These are phyloP conservation scores for Monosporascus sp. DNA, from an alignment of 2,329 filamentous ascomycete species.

Conservation along the genomic window DNA sequence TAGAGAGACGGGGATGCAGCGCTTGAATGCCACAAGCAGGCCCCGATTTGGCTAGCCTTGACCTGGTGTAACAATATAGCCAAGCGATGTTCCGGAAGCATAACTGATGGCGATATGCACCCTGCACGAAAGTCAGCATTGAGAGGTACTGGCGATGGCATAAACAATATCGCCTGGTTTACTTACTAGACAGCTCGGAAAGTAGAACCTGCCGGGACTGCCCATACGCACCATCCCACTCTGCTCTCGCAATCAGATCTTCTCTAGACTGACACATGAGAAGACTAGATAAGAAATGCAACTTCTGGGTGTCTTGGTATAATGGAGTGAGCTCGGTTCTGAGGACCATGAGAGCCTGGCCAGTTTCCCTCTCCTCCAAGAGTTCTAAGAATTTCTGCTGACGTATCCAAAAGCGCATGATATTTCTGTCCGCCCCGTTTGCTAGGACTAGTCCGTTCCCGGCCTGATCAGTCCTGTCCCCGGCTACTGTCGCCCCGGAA, in stretches of 20 bases:
- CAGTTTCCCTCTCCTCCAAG: constrained; percentile 69
- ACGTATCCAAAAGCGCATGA: constrained; percentile 82
- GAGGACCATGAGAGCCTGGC: constrained; percentile 72
- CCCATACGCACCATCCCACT: constrained; percentile 78
- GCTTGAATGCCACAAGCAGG: constrained; percentile 86
- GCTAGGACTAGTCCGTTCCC: constrained; percentile 66
- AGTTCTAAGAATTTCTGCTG: constrained; percentile 95
- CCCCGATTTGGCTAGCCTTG: constrained; percentile 75
- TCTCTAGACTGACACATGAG: constrained; percentile 82
- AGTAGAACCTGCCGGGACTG: constrained; percentile 69
- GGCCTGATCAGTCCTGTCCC: constrained; percentile 22
- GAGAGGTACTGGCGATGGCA: background rate
- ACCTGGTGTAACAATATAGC: constrained; percentile 76
- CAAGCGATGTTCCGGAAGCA: constrained; percentile 90
- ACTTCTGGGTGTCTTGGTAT: constrained; percentile 67
- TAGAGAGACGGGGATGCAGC: constrained; percentile 76
- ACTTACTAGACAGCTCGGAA: constrained; percentile 75
- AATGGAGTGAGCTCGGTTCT: constrained; percentile 83
- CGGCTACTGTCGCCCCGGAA: constrained; percentile 44
- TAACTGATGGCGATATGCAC: constrained; percentile 91
- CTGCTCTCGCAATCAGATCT: constrained; percentile 69
- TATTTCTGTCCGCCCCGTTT: constrained; percentile 66
- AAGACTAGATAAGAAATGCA: constrained; percentile 81
- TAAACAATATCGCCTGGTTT: background rate
- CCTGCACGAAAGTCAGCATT: constrained; percentile 39